phyloP scores from a whole-genome alignment of 139 green algal genomes.

The Volvox africanus region DNA sequence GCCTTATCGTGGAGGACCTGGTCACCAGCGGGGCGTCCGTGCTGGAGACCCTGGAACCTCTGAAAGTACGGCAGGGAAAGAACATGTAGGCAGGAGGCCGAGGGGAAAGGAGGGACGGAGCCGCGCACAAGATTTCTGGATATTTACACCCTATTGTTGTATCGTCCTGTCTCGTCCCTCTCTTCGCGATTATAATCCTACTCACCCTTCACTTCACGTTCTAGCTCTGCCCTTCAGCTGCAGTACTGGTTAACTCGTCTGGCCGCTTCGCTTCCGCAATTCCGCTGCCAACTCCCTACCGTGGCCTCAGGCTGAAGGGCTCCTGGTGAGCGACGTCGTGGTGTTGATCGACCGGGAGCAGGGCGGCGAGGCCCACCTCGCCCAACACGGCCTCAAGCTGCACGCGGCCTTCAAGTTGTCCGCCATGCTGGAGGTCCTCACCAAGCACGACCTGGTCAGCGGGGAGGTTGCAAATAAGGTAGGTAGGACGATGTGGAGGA shows the following conservation, averaged over 20 bases:
- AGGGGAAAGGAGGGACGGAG: no score
- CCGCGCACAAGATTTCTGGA: no score
- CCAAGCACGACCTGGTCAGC: conserved; percentile 71
- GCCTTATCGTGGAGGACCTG: conserved; percentile 98
- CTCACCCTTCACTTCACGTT: no score
- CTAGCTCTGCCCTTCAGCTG: no score
- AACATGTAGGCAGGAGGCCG: no score
- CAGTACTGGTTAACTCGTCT: no score
- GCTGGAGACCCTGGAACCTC: conserved; percentile 93
- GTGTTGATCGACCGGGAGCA: conserved; percentile 99
- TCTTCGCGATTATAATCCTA: no score
- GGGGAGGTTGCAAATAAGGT: conserved; percentile 74
- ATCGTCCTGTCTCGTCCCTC: no score
- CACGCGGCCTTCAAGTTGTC: conserved; percentile 84
- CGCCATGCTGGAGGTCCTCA: conserved; percentile 75
- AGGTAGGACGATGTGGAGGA: background rate
- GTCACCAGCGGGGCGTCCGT: conserved; percentile 96
- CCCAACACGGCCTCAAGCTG: conserved; percentile 80
- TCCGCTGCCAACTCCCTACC: background rate
- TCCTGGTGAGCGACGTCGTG: conserved; percentile 91
- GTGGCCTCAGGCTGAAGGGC: conserved; percentile 53
- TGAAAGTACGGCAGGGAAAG: background rate
- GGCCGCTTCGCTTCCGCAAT: background rate
- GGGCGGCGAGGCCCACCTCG: conserved; percentile 87
- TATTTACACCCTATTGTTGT: no score